phyloP scores from a whole-genome alignment of 768 basidiomycete species.

The Suillus subluteus region DNA sequence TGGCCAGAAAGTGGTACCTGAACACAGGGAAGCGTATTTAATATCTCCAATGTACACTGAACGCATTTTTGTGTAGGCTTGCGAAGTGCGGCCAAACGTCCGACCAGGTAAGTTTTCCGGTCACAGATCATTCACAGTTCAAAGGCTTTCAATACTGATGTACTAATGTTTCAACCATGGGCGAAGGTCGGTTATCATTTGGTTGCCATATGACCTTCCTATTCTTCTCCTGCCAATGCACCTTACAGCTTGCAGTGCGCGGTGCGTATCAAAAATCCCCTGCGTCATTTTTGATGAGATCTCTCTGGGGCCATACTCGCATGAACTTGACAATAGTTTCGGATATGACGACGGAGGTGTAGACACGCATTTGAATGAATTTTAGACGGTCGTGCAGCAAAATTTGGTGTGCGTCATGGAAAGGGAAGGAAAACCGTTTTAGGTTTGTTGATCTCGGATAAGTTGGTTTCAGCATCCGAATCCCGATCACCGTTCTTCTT shows the following conservation, averaged over 20 bases:
- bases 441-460: not conserved
- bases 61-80: not conserved
- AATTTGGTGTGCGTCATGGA: not conserved
- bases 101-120: not conserved
- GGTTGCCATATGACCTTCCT: not conserved
- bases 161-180: not conserved
- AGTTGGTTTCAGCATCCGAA: not conserved
- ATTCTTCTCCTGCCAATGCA: not conserved
- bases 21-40: not conserved
- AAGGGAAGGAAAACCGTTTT: not conserved
- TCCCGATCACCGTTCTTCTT: too few species aligned
- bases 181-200: not conserved
- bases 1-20: not conserved
- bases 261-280: not conserved
- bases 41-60: not conserved
- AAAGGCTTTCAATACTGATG: not conserved
- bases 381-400: not conserved
- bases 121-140: not conserved
- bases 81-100: not conserved
- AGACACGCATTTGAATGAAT: not conserved
- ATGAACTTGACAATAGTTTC: not conserved
- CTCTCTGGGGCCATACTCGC: not conserved
- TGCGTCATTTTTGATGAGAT: not conserved
- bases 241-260: not conserved
- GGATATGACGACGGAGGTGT: not conserved